These are phyloP conservation scores for Linum lewisii DNA, from an alignment of 345 rosid species.

Conservation along the genomic window DNA sequence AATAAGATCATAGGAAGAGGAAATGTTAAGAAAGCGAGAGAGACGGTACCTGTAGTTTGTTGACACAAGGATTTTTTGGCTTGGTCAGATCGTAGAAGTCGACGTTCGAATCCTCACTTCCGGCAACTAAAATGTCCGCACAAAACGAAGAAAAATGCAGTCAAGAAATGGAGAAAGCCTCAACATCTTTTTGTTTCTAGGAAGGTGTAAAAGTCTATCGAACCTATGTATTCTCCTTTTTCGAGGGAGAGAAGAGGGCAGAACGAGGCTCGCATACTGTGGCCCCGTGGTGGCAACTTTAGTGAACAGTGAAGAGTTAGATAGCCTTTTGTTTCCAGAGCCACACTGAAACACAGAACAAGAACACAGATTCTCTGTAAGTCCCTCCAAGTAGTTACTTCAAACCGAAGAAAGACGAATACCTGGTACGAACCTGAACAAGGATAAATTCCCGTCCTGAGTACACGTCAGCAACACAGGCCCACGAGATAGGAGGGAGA, in stretches of 20 bases:
- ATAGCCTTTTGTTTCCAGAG: constrained; percentile 76
- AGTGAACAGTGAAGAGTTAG: constrained; percentile 79
- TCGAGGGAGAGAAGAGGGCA: constrained; percentile 87
- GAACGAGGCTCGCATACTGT: constrained; percentile 69
- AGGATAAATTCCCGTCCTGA: constrained; percentile 80
- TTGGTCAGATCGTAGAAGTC: constrained; percentile 85
- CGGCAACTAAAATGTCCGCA: constrained; percentile 49
- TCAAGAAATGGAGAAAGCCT: not conserved
- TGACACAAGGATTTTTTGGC: constrained; percentile 81
- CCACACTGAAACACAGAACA: constrained; percentile 46
- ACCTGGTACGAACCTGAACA: constrained; percentile 57
- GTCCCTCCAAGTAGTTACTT: too few relatives aligned
- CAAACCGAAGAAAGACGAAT: not conserved
- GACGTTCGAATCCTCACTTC: constrained; percentile 90
- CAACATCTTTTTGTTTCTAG: not conserved
- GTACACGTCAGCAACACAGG: constrained; percentile 87
- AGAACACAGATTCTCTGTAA: constrained; percentile 4
- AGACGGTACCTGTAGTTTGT: constrained; percentile 81
- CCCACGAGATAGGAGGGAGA: constrained; percentile 78
- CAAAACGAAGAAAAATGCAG: constrained; percentile 12
- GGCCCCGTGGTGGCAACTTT: constrained; percentile 59
- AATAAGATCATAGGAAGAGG: not conserved
- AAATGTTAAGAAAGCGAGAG: not conserved
- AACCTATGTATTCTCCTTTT: constrained; percentile 92
- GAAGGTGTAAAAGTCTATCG: constrained; percentile 2